Percentiles rank a stretch among this genome's conserved stretches.
Conservation (phyloP, 2,329 filamentous ascomycete genomes). For the Ophiosphaerella narmari region DNA sequence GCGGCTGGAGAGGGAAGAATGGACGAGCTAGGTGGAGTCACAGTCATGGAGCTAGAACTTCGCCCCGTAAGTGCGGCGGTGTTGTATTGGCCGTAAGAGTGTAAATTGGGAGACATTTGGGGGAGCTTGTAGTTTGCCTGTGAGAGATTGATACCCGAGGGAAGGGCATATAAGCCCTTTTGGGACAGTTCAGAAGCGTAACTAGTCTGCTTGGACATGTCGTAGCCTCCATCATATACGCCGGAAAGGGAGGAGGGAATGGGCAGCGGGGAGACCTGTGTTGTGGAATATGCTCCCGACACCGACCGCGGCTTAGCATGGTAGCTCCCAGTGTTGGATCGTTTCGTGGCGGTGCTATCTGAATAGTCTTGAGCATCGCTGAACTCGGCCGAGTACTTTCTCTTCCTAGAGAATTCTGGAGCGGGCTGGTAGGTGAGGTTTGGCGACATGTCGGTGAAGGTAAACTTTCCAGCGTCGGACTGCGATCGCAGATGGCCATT, state of each 20-base stretch:
- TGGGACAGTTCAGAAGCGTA: conserved; percentile 42
- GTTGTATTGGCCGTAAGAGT: conserved; percentile 50
- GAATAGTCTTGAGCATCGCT: conserved; percentile 32
- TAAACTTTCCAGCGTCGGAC: conserved; percentile 65
- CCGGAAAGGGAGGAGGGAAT: conserved; percentile 43
- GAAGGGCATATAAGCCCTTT: conserved; percentile 41
- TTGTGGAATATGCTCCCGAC: conserved; percentile 38
- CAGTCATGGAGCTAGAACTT: conserved; percentile 48
- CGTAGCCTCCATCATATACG: conserved; percentile 46
- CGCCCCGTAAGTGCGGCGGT: conserved; percentile 51
- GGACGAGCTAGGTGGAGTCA: conserved; percentile 42
- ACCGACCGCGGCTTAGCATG: conserved; percentile 39
- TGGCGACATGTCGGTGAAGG: conserved; percentile 58
- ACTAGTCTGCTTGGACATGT: conserved; percentile 38
- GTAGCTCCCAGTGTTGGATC: conserved; percentile 44
- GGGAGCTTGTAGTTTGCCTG: conserved; percentile 40
- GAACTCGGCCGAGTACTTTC: conserved; percentile 40
- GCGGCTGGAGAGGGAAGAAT: conserved; percentile 52
- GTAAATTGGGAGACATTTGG: conserved; percentile 41
- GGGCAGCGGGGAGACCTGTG: conserved; percentile 45
- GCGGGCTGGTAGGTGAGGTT: conserved; percentile 38
- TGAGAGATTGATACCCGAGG: conserved; percentile 30
- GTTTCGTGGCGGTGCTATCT: conserved; percentile 40
- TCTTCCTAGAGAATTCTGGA: conserved; percentile 35
- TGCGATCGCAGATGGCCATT: conserved; percentile 56